Conservation (phyloP, 371 early-diverging fungal genomes). For the Saksenaea vasiformis region DNA sequence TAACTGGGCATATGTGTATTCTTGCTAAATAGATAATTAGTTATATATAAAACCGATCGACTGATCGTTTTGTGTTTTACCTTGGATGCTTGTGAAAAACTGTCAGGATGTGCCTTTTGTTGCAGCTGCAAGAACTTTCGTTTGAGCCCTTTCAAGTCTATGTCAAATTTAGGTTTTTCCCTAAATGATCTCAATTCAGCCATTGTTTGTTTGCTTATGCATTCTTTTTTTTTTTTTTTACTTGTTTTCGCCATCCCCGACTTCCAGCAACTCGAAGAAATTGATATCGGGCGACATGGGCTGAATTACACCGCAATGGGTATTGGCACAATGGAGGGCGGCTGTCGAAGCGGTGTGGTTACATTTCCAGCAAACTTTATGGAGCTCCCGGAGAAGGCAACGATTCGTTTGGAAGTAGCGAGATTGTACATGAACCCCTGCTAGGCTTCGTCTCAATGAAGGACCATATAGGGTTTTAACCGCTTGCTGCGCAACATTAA, state of each 20-base stretch:
- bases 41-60: neutral
- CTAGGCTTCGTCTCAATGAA: neutral
- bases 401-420: neutral
- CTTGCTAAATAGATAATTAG: slow-evolving; percentile 47
- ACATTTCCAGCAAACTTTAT: slow-evolving; percentile 39
- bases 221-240: slow-evolving; percentile 13
- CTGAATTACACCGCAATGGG: slow-evolving; percentile 63
- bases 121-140: slow-evolving; percentile 74
- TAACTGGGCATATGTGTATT: slow-evolving; percentile 71
- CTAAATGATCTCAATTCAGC: neutral
- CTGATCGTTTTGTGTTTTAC: slow-evolving; percentile 38
- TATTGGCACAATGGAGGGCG: slow-evolving; percentile 42
- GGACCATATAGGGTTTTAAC: neutral
- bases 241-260: slow-evolving; percentile 15
- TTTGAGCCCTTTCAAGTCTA: slow-evolving; percentile 66
- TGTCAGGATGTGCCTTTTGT: slow-evolving; percentile 88
- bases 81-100: slow-evolving; percentile 67
- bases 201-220: neutral
- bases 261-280: slow-evolving; percentile 58
- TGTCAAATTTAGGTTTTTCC: slow-evolving; percentile 51
- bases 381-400: neutral
- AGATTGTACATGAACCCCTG: neutral
- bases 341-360: slow-evolving; percentile 29
- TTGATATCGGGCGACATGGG: slow-evolving; percentile 52
- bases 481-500: neutral